phyloP scores from a whole-genome alignment of 2,329 filamentous ascomycete species.

The Fusarium falciforme region DNA sequence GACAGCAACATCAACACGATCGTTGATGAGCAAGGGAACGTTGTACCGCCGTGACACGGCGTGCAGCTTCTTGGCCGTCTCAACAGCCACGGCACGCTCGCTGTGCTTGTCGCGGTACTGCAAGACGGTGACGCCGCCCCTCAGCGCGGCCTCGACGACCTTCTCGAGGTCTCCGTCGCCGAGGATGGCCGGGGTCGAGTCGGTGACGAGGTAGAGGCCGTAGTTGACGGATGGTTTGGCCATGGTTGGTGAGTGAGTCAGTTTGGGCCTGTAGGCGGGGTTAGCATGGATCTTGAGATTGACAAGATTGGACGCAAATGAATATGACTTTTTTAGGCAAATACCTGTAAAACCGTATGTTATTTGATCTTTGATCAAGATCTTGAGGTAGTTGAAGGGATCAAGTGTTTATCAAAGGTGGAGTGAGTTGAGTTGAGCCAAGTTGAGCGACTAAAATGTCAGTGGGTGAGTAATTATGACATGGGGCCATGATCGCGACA shows the following conservation, averaged over 20 bases:
- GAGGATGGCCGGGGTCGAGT: constrained; percentile 88
- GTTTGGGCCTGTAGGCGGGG: constrained; percentile 9
- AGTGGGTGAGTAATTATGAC: constrained; percentile 23
- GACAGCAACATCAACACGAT: constrained; percentile 88
- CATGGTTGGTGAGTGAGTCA: background rate
- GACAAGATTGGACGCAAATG: background rate
- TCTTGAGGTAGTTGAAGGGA: background rate
- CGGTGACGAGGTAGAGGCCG: constrained; percentile 89
- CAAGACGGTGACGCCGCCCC: constrained; percentile 85
- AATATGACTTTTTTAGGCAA: background rate
- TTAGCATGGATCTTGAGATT: constrained; percentile 1
- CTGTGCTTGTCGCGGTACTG: constrained; percentile 92
- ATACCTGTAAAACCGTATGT: background rate
- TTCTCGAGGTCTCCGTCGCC: constrained; percentile 75
- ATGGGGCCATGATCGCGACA: constrained; percentile 20
- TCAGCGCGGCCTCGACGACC: constrained; percentile 80
- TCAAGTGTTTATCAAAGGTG: background rate
- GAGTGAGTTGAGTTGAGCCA: background rate
- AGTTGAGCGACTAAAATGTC: constrained; percentile 26
- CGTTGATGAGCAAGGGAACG: constrained; percentile 91
- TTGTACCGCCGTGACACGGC: constrained; percentile 72
- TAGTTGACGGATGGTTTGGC: constrained; percentile 69
- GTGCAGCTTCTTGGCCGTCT: constrained; percentile 78
- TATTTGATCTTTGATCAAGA: background rate
- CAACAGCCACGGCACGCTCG: constrained; percentile 77